Base-by-base conservation (phyloP, 2,329 filamentous ascomycete species). In the Aspergillus tanneri region DNA sequence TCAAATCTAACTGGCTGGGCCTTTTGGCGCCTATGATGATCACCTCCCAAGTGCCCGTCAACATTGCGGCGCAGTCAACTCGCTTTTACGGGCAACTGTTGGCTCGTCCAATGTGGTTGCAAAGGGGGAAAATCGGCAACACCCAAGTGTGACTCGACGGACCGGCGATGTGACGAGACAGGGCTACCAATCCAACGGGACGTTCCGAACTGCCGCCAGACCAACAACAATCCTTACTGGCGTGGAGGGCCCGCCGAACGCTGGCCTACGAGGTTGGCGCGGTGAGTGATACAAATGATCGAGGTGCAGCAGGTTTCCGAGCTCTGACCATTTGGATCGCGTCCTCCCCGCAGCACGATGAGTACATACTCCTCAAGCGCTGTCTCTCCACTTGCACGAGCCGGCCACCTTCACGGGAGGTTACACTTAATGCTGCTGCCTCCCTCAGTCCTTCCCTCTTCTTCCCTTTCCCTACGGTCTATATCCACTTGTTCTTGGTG, bases 141-240 rank as follows among this genome's bases (percentile, higher is more conserved):
- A 41, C 39, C 43, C 30, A 44, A 48, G 46, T 53, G 55, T 56
- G 56, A 59, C 49, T 41, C 43, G 43, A 49, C 43, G 40, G 49
- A 43, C 37, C 28, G 36, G 51, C 21, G 54, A 50, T 60, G 57
- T 60, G 57, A 60, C 47, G 54, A 52, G 47, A 54, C 46, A 30
- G 32, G 47, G 43, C 42, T 53, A 42, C 36, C 27, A 28, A 19
- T 43, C 43, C 50, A 47, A 54, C 52, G 43, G 50, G 37, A 56
- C 38, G 30, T 49, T 53, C 54, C 50, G 49, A 55, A 43, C 19
- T 18, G 37, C 45, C 50, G 35, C 27, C 38, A 48, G 42, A 42
- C 55, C 52, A 57, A 58, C 52, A 38, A 34, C n/a, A 32, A 30
- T 43, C 35, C 36, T 38, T 23, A 41, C 38, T 46, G 41, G 50